Evolutionary conservation across 78 protist species (phyloP).

Genomic region (Chrysochromulina tobinii): DNA sequence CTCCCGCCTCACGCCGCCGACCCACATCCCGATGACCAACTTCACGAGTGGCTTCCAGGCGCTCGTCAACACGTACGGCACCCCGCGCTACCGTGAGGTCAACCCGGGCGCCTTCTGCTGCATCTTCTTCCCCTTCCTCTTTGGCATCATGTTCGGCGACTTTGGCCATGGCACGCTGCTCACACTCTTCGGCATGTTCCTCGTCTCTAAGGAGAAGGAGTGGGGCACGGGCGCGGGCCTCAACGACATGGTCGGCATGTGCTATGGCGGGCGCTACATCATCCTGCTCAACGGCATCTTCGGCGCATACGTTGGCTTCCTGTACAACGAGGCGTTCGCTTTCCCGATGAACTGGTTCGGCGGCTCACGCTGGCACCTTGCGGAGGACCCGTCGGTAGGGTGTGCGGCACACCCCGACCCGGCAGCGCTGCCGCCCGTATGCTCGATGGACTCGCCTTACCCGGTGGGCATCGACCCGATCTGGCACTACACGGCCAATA

Average conservation of each 20-base stretch:
- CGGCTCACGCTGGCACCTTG: conserved; percentile 14
- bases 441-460: neutral
- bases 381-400: too few species aligned
- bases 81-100: conserved; percentile 92
- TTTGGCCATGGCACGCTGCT: conserved; percentile 97
- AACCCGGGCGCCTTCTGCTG: conserved; percentile 89
- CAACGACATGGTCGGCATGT: conserved; percentile 83
- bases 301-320: conserved; percentile 92
- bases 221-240: conserved; percentile 26
- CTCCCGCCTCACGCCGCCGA: conserved; percentile 87
- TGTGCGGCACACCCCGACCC: too few species aligned
- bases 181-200: conserved; percentile 58
- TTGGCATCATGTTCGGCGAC: conserved; percentile 99
- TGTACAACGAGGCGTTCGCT: conserved; percentile 97
- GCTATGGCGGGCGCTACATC: conserved; percentile 96
- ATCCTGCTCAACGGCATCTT: conserved; percentile 91
- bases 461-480: conserved; percentile 43
- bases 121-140: conserved; percentile 99
- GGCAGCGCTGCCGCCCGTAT: too few species aligned
- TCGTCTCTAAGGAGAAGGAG: conserved; percentile 81
- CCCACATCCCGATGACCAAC: conserved; percentile 83
- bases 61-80: conserved; percentile 95
- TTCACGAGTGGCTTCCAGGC: conserved; percentile 82
- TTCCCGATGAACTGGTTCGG: conserved; percentile 57
- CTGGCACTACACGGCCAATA: conserved; percentile 73